Conservation (phyloP, 2,329 filamentous ascomycete genomes). For the Fusarium sp. region DNA sequence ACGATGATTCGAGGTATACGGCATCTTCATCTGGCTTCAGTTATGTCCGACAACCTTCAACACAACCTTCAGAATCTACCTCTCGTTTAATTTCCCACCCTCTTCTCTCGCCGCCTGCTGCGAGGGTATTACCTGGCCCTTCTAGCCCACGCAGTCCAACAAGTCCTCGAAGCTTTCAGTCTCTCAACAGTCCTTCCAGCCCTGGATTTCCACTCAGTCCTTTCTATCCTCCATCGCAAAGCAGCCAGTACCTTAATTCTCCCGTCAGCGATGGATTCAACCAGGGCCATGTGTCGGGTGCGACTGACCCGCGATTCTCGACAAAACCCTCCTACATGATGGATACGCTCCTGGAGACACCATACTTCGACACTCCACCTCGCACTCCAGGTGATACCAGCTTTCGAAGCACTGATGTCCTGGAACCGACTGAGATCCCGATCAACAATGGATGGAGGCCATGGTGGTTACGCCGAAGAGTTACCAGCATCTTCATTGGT, state of each 20-base stretch:
- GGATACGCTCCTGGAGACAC: constrained; percentile 40
- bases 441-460: constrained; percentile 46
- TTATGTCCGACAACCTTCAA: constrained; percentile 36
- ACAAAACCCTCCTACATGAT: constrained; percentile 27
- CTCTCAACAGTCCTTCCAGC: constrained; percentile 31
- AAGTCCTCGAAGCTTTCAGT: constrained; percentile 30
- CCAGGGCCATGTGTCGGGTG: constrained; percentile 21
- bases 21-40: constrained; percentile 36
- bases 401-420: constrained; percentile 15
- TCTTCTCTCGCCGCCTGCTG: constrained; percentile 42
- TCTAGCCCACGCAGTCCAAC: constrained; percentile 35
- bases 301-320: constrained; percentile 18
- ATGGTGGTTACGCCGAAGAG: constrained; percentile 40
- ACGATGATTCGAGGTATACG: constrained; percentile 36
- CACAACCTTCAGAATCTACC: constrained; percentile 41
- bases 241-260: constrained; percentile 33
- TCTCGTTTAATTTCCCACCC: constrained; percentile 32
- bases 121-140: constrained; percentile 30
- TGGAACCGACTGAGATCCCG: constrained; percentile 36
- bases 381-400: constrained; percentile 27
- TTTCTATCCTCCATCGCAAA: constrained; percentile 35
- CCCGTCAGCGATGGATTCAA: constrained; percentile 39
- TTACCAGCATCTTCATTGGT: constrained; percentile 37
- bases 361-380: constrained; percentile 44
- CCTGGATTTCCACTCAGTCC: constrained; percentile 39